Evolutionary conservation across 2,329 filamentous ascomycete species (phyloP).

Genomic region (Penicillium freii): DNA sequence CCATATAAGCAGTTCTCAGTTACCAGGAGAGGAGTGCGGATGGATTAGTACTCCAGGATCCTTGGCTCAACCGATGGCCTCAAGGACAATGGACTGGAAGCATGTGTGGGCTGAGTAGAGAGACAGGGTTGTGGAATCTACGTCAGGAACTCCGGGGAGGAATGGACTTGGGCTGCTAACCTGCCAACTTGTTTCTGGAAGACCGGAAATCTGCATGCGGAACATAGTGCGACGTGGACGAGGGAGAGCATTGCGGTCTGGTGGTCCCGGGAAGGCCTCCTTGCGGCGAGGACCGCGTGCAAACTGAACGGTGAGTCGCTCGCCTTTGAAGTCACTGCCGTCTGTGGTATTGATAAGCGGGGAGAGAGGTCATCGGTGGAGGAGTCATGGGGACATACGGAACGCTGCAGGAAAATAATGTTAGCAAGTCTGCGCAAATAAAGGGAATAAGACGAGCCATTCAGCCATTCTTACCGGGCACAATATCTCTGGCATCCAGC

Average conservation of each 20-base stretch:
- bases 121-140: constrained; percentile 18
- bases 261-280: constrained; percentile 61
- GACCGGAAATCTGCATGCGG: constrained; percentile 96
- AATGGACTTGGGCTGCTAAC: constrained; percentile 65
- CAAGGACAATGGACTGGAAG: constrained; percentile 13
- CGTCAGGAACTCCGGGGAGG: constrained; percentile 29
- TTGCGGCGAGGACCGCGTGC: constrained; percentile 78
- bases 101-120: constrained; percentile 11
- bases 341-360: constrained; percentile 57
- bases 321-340: constrained; percentile 96
- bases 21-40: background rate
- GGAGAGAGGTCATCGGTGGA: constrained; percentile 36
- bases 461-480: constrained; percentile 73
- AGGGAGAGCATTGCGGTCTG: constrained; percentile 63
- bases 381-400: constrained; percentile 60
- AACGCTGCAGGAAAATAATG: constrained; percentile 47
- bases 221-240: constrained; percentile 91
- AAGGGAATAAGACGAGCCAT: constrained; percentile 9
- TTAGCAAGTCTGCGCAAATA: constrained; percentile 22
- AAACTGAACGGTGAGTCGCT: constrained; percentile 96
- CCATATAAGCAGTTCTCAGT: background rate
- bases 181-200: constrained; percentile 99
- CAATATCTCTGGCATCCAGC: constrained; percentile 96
- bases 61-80: constrained; percentile 12
- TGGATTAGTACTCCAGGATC: constrained; percentile 7